Percentiles rank a stretch among this genome's conserved stretches.
These are phyloP conservation scores for Sicyos edulis DNA, from an alignment of 306 rosid species.

Conservation along the genomic window DNA sequence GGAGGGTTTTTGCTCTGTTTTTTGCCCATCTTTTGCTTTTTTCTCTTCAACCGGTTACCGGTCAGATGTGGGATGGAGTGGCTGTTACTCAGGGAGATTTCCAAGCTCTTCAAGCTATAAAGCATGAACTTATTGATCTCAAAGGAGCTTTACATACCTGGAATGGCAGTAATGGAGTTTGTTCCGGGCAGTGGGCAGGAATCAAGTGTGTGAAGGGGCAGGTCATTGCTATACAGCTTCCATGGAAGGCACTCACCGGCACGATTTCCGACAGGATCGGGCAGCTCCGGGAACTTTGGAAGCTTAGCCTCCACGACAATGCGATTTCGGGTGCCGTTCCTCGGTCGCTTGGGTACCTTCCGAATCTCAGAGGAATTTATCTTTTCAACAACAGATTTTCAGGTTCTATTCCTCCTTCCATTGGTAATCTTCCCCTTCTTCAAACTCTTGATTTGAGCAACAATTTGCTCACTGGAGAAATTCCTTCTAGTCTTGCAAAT, in stretches of 20 bases:
- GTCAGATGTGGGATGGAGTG: constrained; percentile 52
- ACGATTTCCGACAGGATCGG: constrained; percentile 67
- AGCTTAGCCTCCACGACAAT: constrained; percentile 78
- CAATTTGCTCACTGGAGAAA: constrained; percentile 53
- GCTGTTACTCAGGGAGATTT: constrained; percentile 50
- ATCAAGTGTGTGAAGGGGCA: constrained; percentile 84
- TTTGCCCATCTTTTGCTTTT: constrained; percentile 30
- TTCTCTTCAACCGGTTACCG: constrained; percentile 32
- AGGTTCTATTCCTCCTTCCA: constrained; percentile 69
- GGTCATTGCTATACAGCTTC: constrained; percentile 85
- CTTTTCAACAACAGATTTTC: constrained; percentile 86
- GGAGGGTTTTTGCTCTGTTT: constrained; percentile 23
- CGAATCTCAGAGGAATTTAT: constrained; percentile 78
- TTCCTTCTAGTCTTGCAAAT: constrained; percentile 62
- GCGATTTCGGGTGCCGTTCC: constrained; percentile 55
- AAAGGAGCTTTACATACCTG: constrained; percentile 69
- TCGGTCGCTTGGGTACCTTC: constrained; percentile 56
- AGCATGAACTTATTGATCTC: constrained; percentile 48
- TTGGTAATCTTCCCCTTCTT: constrained; percentile 65
- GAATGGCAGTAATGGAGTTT: constrained; percentile 69
- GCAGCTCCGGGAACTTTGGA: constrained; percentile 63
- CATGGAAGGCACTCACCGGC: constrained; percentile 83
- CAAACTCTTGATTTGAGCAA: constrained; percentile 82
- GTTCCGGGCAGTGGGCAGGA: constrained; percentile 88
- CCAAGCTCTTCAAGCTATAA: constrained; percentile 61